These are phyloP conservation scores for Bipolaris bicolor DNA, from an alignment of 2,329 filamentous ascomycete genomes.

Conservation along the genomic window DNA sequence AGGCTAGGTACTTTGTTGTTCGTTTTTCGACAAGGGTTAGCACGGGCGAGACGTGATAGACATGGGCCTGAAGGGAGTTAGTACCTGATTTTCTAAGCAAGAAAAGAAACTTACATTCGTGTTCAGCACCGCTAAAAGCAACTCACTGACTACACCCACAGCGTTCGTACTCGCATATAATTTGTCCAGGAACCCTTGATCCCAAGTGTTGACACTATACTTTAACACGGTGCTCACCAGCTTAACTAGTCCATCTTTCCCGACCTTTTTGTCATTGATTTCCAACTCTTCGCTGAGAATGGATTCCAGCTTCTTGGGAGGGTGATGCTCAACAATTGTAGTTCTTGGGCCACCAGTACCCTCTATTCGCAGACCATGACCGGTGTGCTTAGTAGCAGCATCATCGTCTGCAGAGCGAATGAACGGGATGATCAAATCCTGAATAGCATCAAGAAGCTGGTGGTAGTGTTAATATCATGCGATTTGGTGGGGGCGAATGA, in stretches of 20 bases:
- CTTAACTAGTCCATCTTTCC: slow-evolving; percentile 52
- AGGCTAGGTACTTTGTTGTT: slow-evolving; percentile 74
- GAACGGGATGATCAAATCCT: slow-evolving; percentile 72
- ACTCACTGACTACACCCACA: slow-evolving; percentile 81
- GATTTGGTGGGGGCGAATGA: neutral
- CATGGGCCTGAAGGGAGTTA: slow-evolving; percentile 66
- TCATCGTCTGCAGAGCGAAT: slow-evolving; percentile 72
- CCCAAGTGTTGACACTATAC: slow-evolving; percentile 98
- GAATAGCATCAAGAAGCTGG: slow-evolving; percentile 57
- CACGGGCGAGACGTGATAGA: slow-evolving; percentile 91
- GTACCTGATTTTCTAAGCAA: neutral
- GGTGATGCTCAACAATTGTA: slow-evolving; percentile 53
- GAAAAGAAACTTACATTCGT: slow-evolving; percentile 69
- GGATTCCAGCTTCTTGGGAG: slow-evolving; percentile 51
- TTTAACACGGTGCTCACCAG: slow-evolving; percentile 72
- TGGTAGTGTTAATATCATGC: neutral
- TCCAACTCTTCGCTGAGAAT: slow-evolving; percentile 45
- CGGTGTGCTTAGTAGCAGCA: slow-evolving; percentile 61
- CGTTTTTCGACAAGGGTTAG: slow-evolving; percentile 87
- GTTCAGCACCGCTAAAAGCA: slow-evolving; percentile 84
- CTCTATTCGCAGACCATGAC: slow-evolving; percentile 68
- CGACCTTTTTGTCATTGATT: slow-evolving; percentile 48
- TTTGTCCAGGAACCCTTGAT: slow-evolving; percentile 96
- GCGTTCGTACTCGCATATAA: slow-evolving; percentile 90
- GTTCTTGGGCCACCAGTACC: slow-evolving; percentile 57